Percentiles rank a stretch among this genome's conserved stretches.
Evolutionary conservation across 2,329 filamentous ascomycete genomes (phyloP).

Genomic region (Lasiodiplodia citricola): DNA sequence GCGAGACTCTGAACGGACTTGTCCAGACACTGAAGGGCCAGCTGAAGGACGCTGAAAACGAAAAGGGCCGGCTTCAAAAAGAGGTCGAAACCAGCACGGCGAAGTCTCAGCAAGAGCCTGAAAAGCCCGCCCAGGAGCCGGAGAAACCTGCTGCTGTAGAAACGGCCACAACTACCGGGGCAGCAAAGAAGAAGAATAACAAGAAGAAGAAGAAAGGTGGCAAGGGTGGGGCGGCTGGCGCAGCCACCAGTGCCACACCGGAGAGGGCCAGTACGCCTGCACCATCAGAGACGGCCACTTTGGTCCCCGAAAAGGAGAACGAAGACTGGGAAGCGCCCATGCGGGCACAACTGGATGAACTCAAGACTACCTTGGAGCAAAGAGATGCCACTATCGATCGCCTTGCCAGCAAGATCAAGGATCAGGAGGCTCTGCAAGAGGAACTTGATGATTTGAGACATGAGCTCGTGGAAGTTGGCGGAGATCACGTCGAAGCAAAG

Average conservation of each 20-base stretch:
- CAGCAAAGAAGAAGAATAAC: slow-evolving; percentile 76
- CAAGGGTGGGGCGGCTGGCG: slow-evolving; percentile 43
- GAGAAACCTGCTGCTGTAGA: slow-evolving; percentile 74
- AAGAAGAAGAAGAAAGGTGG: slow-evolving; percentile 84
- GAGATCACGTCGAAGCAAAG: slow-evolving; percentile 84
- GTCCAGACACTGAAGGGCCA: slow-evolving; percentile 61
- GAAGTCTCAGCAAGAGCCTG: slow-evolving; percentile 28
- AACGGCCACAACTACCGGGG: slow-evolving; percentile 50
- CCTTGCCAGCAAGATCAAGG: slow-evolving; percentile 72
- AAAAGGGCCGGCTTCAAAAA: slow-evolving; percentile 41
- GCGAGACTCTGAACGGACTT: slow-evolving; percentile 60
- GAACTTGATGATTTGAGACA: slow-evolving; percentile 86
- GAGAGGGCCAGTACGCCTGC: slow-evolving; percentile 38
- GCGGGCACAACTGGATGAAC: slow-evolving; percentile 33
- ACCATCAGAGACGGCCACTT: slow-evolving; percentile 19
- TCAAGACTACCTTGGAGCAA: slow-evolving; percentile 40
- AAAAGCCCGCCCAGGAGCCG: slow-evolving; percentile 48
- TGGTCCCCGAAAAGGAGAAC: slow-evolving; percentile 35
- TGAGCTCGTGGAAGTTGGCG: slow-evolving; percentile 76
- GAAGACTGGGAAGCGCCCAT: slow-evolving; percentile 18
- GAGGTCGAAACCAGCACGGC: slow-evolving; percentile 25
- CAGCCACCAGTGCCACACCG: slow-evolving; percentile 26
- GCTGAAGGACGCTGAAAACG: slow-evolving; percentile 58
- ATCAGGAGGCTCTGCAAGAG: slow-evolving; percentile 78
- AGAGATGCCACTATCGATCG: slow-evolving; percentile 77